Conservation (phyloP, 179 eudicot species). For the Gypsophila paniculata region DNA sequence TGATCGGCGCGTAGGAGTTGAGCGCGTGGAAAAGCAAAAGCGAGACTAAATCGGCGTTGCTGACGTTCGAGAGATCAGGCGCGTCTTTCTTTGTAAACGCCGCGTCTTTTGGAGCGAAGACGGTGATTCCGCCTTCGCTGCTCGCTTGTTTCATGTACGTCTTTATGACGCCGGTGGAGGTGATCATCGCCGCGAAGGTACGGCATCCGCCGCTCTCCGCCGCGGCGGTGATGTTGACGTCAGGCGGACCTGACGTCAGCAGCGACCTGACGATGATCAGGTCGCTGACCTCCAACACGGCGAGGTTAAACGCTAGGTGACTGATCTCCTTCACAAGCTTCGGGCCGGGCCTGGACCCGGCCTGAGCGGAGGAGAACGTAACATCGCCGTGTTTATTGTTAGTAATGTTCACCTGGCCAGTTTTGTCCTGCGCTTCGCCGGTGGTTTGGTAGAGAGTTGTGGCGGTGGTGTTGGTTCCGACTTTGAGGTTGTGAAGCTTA, state of each 20-base stretch:
- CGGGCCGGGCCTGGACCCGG: slow-evolving; percentile 51
- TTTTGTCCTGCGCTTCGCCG: slow-evolving; percentile 38
- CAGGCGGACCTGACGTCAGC: slow-evolving; percentile 45
- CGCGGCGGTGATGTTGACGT: slow-evolving; percentile 42
- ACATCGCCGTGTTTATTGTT: slow-evolving; percentile 56
- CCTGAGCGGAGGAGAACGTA: slow-evolving; percentile 54
- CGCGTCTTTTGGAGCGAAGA: slow-evolving; percentile 68
- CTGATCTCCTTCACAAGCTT: slow-evolving; percentile 50
- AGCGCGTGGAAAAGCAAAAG: slow-evolving; percentile 65
- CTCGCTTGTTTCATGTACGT: slow-evolving; percentile 35
- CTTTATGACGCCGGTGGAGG: slow-evolving; percentile 44
- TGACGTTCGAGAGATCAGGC: slow-evolving; percentile 51
- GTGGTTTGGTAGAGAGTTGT: slow-evolving; percentile 83
- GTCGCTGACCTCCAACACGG: slow-evolving; percentile 55
- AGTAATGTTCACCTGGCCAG: slow-evolving; percentile 72
- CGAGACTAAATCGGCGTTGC: slow-evolving; percentile 53
- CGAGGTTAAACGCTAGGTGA: slow-evolving; percentile 44
- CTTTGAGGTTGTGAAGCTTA: slow-evolving; percentile 60
- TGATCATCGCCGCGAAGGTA: slow-evolving; percentile 44
- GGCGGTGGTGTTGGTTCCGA: slow-evolving; percentile 37
- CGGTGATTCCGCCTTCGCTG: slow-evolving; percentile 43
- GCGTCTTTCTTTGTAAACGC: slow-evolving; percentile 51
- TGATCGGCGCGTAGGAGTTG: slow-evolving; percentile 50
- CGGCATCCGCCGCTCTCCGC: slow-evolving; percentile 64
- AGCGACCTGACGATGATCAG: slow-evolving; percentile 54